Evolutionary conservation across 768 basidiomycete species (phyloP).

Genomic region (Pleurotus giganteus): DNA sequence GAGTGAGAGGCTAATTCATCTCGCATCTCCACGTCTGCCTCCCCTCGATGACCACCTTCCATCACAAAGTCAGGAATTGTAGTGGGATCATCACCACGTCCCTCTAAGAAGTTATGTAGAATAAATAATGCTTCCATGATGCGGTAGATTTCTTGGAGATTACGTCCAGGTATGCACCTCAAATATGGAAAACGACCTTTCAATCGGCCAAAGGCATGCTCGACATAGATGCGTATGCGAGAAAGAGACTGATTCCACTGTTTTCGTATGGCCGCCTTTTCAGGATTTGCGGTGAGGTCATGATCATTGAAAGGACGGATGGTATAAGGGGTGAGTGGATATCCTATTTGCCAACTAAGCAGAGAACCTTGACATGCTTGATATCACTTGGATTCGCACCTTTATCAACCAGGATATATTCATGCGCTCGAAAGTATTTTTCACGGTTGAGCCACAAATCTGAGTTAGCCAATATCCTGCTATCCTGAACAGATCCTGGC

Average conservation of each 20-base stretch:
- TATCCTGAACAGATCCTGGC: slow-evolving; percentile 20
- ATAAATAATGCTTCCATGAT: slow-evolving; percentile 20
- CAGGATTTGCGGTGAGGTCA: slow-evolving; percentile 12
- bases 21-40: no score
- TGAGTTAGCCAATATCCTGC: slow-evolving; percentile 17
- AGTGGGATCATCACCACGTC: slow-evolving; percentile 16
- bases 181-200: slow-evolving; percentile 25
- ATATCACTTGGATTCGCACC: slow-evolving; percentile 12
- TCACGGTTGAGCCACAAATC: slow-evolving; percentile 18
- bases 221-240: slow-evolving; percentile 17
- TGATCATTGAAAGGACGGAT: slow-evolving; percentile 23
- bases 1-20: no score
- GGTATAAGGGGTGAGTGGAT: slow-evolving; percentile 20
- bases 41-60: background rate
- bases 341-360: slow-evolving; percentile 13
- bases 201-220: slow-evolving; percentile 28
- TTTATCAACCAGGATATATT: slow-evolving; percentile 23
- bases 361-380: background rate
- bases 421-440: slow-evolving; percentile 15
- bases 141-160: slow-evolving; percentile 18
- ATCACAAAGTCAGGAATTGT: slow-evolving; percentile 6
- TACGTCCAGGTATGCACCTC: slow-evolving; percentile 11
- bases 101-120: slow-evolving; percentile 23
- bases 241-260: slow-evolving; percentile 21
- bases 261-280: slow-evolving; percentile 11